These are phyloP conservation scores for Angomonas desouzai DNA, from an alignment of 208 protist species.

Conservation along the genomic window DNA sequence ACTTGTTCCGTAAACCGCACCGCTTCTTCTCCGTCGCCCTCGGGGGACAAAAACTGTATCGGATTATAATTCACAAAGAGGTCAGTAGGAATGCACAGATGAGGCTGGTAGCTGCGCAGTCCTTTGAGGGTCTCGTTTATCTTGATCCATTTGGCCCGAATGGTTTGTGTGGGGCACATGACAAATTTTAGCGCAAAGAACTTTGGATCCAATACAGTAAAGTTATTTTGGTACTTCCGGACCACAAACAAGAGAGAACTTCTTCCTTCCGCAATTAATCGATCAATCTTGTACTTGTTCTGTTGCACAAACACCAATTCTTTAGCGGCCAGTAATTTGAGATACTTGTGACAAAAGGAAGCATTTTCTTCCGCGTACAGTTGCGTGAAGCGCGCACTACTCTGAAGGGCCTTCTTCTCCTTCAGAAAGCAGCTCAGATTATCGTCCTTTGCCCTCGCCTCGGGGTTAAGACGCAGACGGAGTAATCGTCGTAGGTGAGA, in stretches of 20 bases:
- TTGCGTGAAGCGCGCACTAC: neutral
- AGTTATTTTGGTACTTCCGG: neutral
- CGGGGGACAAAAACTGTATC: neutral
- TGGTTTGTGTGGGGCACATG: neutral
- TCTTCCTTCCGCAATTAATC: neutral
- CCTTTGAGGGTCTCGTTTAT: neutral
- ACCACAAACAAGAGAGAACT: neutral
- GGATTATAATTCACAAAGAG: neutral
- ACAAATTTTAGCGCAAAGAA: neutral
- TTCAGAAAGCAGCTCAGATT: neutral
- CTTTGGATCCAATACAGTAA: neutral
- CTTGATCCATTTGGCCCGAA: conserved; percentile 2
- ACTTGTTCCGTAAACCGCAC: no score
- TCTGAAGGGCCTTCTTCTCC: neutral
- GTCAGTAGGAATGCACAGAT: neutral
- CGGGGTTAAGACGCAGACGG: neutral
- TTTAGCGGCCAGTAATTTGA: neutral
- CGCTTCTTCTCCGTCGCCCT: neutral
- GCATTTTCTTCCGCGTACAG: neutral
- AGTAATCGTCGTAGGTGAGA: neutral
- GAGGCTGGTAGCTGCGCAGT: neutral
- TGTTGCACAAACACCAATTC: conserved; percentile 3
- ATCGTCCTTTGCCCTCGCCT: neutral
- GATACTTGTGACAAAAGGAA: neutral
- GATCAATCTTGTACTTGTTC: neutral